These are phyloP conservation scores for Phylloporus rhodoxanthus DNA, from an alignment of 768 basidiomycete species.

Conservation along the genomic window DNA sequence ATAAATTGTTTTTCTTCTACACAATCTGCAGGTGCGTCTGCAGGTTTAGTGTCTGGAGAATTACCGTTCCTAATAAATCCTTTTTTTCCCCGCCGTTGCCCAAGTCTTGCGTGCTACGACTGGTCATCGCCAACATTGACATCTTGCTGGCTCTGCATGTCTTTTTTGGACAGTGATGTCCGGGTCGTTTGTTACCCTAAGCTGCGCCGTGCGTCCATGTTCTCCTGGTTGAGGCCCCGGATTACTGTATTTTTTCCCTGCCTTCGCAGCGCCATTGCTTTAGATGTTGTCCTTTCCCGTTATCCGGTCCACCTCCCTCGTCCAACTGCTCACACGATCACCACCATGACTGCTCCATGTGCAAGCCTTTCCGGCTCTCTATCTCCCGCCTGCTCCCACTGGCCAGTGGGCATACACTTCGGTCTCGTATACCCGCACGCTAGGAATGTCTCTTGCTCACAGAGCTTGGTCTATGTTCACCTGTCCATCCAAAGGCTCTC, in stretches of 20 bases:
- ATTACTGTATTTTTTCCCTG: neutral
- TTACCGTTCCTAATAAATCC: neutral
- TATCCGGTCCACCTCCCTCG: neutral
- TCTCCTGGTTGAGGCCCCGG: neutral
- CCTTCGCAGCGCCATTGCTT: neutral
- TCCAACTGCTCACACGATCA: neutral
- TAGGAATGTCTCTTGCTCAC: neutral
- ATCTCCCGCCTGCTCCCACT: neutral
- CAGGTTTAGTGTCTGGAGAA: neutral
- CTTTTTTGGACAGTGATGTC: neutral
- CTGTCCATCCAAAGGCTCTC: conserved; percentile 2
- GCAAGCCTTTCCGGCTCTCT: neutral
- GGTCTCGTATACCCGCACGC: neutral
- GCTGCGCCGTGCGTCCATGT: neutral
- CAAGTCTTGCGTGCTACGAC: neutral
- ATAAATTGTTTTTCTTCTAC: neutral
- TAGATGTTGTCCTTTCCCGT: neutral
- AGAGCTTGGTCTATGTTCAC: neutral
- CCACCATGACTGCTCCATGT: neutral
- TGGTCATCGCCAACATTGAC: neutral
- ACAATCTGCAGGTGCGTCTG: conserved; percentile 8
- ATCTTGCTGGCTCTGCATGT: neutral
- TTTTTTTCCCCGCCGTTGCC: neutral
- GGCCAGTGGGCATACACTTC: neutral
- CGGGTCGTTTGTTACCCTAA: neutral